phyloP scores from a whole-genome alignment of 257 asterid species.

The Capsicum pubescens region DNA sequence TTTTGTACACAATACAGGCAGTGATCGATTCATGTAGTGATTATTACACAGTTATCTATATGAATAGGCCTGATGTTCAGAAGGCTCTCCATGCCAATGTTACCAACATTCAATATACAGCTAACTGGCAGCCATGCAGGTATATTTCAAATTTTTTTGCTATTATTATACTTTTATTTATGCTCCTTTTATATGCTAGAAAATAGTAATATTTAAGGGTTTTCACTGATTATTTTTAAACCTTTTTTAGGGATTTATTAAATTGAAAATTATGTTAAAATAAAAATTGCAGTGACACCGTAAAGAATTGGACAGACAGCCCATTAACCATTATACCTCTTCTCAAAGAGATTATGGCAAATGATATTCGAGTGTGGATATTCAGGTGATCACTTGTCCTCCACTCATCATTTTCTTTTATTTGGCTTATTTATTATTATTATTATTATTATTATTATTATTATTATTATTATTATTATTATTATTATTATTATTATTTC shows the following conservation, averaged over 20 bases:
- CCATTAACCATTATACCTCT: constrained; percentile 64
- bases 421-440: not conserved
- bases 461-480: not conserved
- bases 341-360: constrained; percentile 56
- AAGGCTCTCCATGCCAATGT: constrained; percentile 81
- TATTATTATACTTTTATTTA: too few relatives aligned
- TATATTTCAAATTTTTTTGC: not conserved
- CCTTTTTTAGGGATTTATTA: too few relatives aligned
- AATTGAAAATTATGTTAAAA: not conserved
- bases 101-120: constrained; percentile 54
- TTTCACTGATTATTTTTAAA: not conserved
- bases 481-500: not conserved
- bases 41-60: constrained; percentile 55
- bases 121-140: constrained; percentile 77
- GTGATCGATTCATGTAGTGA: constrained; percentile 72
- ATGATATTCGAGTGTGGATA: constrained; percentile 72
- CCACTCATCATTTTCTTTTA: not conserved
- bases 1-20: constrained; percentile 34
- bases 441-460: not conserved
- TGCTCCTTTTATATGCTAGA: too few relatives aligned
- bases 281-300: constrained; percentile 46
- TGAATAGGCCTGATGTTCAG: constrained; percentile 76
- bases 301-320: constrained; percentile 61
- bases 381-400: constrained; percentile 52
- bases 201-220: too few relatives aligned